Evolutionary conservation across 2,329 filamentous ascomycete genomes (phyloP), one percentile per base, ranked within the genome.

Genomic region (Epichloe gansuensis): DNA sequence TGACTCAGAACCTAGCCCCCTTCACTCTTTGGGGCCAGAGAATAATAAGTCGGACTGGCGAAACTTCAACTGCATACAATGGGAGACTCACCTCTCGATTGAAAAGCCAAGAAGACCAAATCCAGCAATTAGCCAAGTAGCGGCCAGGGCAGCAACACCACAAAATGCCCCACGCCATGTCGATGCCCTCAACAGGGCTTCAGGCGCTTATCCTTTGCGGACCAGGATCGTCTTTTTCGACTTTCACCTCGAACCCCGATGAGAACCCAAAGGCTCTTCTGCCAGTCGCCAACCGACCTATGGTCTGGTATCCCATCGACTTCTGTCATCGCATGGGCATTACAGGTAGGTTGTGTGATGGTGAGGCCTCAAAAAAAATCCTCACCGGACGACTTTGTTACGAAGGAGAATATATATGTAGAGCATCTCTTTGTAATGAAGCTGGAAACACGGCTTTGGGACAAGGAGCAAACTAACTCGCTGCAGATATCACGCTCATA

Each of bases 281-380:
- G 7, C 87, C 87, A 5, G 85, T 93, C 54, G 87, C 87, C 38
- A 93, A 93, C 66, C 72, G 87, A 59, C 87, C 87, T 1, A 93
- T 93, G 87, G 84, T 93, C 45, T 91, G 88, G 85, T 93, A 93
- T 65, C 84, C 87, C 5, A 78, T 93, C 41, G 87, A 91, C 61
- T 91, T 88, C 71, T 91, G 87, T 68, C 86, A 89, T 63, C 81
- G 87, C 39, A 87, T 85, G 66, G 87, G 87, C 59, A 80, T 90
- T 58, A 86, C 83, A 62, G 76, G 85, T 87, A 67, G 67, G 78
- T 67, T 44, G 5, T 21, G 8, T 31, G 31, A 11, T 31, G 31
- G 9, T 11, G 31, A 31, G 9, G 31, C 31, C 3, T 31, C 3
- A 31, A 31, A 31, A 31, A 31, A 31, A 31, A 11, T 4, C 27